Conservation (phyloP, 495 filamentous ascomycete genomes). For the Daldinia bambusicola region DNA sequence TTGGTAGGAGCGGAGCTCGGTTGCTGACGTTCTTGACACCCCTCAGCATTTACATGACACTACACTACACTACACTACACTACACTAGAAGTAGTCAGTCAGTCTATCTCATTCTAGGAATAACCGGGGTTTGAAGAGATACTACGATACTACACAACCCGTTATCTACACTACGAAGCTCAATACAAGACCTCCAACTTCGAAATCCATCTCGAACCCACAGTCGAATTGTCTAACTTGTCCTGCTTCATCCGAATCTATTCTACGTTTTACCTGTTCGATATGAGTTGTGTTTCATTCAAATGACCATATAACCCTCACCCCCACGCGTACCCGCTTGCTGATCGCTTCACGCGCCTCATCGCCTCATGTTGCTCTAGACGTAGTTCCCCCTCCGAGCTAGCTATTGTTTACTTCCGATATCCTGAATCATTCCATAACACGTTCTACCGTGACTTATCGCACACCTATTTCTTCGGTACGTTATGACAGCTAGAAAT, state of each 20-base stretch:
- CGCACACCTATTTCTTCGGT: neutral
- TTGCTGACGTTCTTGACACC: neutral
- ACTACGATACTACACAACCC: neutral
- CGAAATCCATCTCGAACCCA: slow-evolving; percentile 5
- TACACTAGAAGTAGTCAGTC: neutral
- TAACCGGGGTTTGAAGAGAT: neutral
- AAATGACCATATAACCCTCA: slow-evolving; percentile 7
- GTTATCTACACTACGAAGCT: too few species aligned
- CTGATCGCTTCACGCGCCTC: slow-evolving; percentile 19
- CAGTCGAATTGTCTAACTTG: neutral
- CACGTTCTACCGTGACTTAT: neutral
- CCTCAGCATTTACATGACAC: neutral
- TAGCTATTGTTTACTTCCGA: slow-evolving; percentile 6
- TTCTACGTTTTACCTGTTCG: neutral
- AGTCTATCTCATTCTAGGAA: neutral
- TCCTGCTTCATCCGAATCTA: neutral
- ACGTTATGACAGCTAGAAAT: slow-evolving; percentile 31
- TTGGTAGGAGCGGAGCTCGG: neutral
- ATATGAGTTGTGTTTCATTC: slow-evolving; percentile 8
- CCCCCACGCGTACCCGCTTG: slow-evolving; percentile 3
- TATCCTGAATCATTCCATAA: neutral
- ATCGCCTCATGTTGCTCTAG: slow-evolving; percentile 11
- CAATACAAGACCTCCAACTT: slow-evolving; percentile 3
- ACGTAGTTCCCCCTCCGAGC: slow-evolving; percentile 13
- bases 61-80: too few species aligned